phyloP scores from a whole-genome alignment of 129 eudicot species.

The Arctium minus region DNA sequence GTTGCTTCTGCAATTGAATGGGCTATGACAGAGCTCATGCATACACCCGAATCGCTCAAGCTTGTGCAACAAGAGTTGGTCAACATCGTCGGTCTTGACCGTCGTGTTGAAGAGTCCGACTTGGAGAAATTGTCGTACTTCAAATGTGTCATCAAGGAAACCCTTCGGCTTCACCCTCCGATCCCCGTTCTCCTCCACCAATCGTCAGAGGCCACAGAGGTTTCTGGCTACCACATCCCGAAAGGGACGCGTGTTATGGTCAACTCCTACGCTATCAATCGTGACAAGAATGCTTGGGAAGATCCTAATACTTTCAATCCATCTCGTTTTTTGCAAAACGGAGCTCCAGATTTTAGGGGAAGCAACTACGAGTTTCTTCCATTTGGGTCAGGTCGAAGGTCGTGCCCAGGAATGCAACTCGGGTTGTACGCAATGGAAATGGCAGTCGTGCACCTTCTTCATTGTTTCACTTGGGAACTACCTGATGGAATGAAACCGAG shows the following conservation, averaged over 20 bases:
- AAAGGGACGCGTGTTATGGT: conserved; percentile 36
- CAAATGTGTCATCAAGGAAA: conserved; percentile 32
- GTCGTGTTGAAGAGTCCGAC: conserved; percentile 34
- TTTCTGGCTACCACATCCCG: conserved; percentile 27
- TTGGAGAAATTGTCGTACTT: conserved; percentile 30
- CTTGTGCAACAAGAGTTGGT: conserved; percentile 27
- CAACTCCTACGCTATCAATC: conserved; percentile 33
- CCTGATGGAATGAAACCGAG: conserved; percentile 38
- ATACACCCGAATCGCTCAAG: conserved; percentile 22
- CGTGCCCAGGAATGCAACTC: conserved; percentile 34
- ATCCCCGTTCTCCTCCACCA: conserved; percentile 26
- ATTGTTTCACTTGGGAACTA: conserved; percentile 34
- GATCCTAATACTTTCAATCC: conserved; percentile 30
- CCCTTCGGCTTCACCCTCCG: conserved; percentile 32
- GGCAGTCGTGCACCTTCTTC: conserved; percentile 33
- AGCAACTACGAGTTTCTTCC: conserved; percentile 30
- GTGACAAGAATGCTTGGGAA: conserved; percentile 31
- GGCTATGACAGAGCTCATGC: conserved; percentile 37
- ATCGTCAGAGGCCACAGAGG: conserved; percentile 24
- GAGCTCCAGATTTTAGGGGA: conserved; percentile 32
- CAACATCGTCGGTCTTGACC: conserved; percentile 27
- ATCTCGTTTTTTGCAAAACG: conserved; percentile 21
- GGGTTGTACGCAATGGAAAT: conserved; percentile 31
- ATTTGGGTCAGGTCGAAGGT: conserved; percentile 37
- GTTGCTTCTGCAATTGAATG: conserved; percentile 38